Conservation (phyloP, 495 filamentous ascomycete genomes). For the Daldinia grandis region DNA sequence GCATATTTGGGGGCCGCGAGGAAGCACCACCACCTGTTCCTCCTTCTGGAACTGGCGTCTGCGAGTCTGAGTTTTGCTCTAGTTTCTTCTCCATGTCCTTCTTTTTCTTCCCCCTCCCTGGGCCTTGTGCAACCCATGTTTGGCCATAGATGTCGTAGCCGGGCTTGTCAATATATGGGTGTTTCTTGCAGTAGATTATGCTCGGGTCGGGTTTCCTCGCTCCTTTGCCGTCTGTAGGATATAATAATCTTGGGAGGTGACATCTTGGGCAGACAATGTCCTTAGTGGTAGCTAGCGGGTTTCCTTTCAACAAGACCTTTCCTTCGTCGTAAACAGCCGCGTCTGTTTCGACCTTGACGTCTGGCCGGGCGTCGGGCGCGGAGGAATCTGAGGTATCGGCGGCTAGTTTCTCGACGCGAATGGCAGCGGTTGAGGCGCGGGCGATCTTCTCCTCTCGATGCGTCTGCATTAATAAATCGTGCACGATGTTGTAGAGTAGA, state of each 20-base stretch:
- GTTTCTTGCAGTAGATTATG: constrained; percentile 77
- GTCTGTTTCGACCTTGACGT: constrained; percentile 70
- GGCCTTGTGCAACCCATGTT: constrained; percentile 65
- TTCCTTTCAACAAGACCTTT: constrained; percentile 75
- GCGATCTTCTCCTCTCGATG: constrained; percentile 79
- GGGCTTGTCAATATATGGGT: constrained; percentile 74
- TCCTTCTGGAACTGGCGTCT: constrained; percentile 56
- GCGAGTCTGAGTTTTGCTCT: constrained; percentile 60
- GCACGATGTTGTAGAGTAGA: constrained; percentile 75
- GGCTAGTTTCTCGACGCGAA: constrained; percentile 72
- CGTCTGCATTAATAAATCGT: constrained; percentile 73
- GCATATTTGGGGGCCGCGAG: constrained; percentile 59
- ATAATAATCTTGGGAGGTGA: constrained; percentile 68
- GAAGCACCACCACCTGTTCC: constrained; percentile 47
- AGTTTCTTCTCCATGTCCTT: constrained; percentile 67
- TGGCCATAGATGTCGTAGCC: constrained; percentile 87
- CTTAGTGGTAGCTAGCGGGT: constrained; percentile 75
- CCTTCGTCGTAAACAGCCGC: constrained; percentile 77
- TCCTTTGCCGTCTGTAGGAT: constrained; percentile 69
- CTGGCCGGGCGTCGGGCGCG: constrained; percentile 52
- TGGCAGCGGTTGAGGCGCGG: constrained; percentile 76
- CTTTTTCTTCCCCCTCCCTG: constrained; percentile 67
- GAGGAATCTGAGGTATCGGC: constrained; percentile 59
- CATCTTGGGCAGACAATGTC: constrained; percentile 75
- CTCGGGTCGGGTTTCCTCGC: constrained; percentile 67